Percentiles rank a stretch among this genome's conserved stretches.
These are phyloP conservation scores for Dalbergia cochinchinensis DNA, from an alignment of 306 rosid species.

Conservation along the genomic window DNA sequence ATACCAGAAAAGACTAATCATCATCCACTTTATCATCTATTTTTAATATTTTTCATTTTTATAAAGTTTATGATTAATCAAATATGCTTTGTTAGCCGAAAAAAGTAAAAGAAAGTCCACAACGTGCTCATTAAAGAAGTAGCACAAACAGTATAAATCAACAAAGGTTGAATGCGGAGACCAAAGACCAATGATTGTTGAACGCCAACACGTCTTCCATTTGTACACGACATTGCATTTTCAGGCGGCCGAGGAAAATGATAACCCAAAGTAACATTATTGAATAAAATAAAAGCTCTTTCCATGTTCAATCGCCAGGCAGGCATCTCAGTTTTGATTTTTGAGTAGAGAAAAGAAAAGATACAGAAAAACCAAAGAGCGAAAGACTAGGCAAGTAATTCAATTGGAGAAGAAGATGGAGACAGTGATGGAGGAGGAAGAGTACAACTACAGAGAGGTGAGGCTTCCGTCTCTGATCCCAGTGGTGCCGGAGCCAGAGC, in stretches of 20 bases:
- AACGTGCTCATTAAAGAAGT: background rate
- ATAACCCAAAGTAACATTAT: too few relatives aligned
- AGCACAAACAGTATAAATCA: too few relatives aligned
- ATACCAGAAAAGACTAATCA: too few relatives aligned
- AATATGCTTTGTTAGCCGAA: too few relatives aligned
- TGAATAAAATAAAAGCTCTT: too few relatives aligned
- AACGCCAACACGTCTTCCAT: background rate
- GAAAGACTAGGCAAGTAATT: background rate
- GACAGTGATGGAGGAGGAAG: conserved; percentile 74
- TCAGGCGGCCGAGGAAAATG: background rate
- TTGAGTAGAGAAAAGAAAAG: too few relatives aligned
- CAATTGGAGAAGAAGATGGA: conserved; percentile 50
- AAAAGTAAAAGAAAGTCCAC: background rate
- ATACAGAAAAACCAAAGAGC: background rate
- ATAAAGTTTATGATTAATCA: too few relatives aligned
- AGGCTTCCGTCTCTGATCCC: conserved; percentile 61
- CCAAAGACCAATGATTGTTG: background rate
- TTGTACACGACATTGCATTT: background rate
- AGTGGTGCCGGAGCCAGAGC: conserved; percentile 60
- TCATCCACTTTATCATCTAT: too few relatives aligned
- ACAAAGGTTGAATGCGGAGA: background rate
- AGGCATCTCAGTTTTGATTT: too few relatives aligned
- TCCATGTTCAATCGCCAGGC: too few relatives aligned
- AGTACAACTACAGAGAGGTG: conserved; percentile 80
- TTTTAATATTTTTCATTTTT: too few relatives aligned